Evolutionary conservation across 768 basidiomycete genomes (phyloP).

Genomic region (Suillus decipiens): DNA sequence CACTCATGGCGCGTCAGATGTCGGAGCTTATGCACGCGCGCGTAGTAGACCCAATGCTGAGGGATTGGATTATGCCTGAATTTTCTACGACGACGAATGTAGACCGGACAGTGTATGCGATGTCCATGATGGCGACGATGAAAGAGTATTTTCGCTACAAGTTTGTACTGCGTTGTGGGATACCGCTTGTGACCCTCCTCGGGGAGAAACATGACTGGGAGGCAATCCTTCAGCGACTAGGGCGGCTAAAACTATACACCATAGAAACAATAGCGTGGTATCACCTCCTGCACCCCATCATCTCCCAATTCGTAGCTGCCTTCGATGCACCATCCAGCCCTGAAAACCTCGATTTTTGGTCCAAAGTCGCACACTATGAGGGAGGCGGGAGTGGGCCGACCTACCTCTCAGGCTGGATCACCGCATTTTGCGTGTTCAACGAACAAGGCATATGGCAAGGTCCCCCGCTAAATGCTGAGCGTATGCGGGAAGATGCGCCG

Average conservation of each 20-base stretch:
- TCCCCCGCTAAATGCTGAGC: constrained; percentile 32
- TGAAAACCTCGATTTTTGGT: constrained; percentile 41
- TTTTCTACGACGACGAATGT: constrained; percentile 33
- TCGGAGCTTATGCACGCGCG: constrained; percentile 24
- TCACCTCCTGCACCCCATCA: constrained; percentile 28
- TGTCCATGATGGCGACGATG: constrained; percentile 32
- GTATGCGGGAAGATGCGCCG: constrained; percentile 32
- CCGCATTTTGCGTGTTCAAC: constrained; percentile 39
- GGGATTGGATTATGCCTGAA: constrained; percentile 30
- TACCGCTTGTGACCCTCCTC: constrained; percentile 23
- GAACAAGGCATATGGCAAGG: constrained; percentile 37
- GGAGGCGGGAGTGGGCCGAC: constrained; percentile 27
- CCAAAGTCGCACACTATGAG: constrained; percentile 32
- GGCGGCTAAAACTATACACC: constrained; percentile 24
- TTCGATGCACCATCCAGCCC: constrained; percentile 28
- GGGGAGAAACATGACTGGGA: constrained; percentile 27
- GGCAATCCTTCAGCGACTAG: constrained; percentile 20
- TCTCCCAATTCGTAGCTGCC: constrained; percentile 28
- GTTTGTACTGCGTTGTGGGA: constrained; percentile 16
- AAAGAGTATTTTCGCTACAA: constrained; percentile 24
- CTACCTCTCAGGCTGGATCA: constrained; percentile 43
- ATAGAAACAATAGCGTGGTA: constrained; percentile 20
- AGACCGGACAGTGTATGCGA: constrained; percentile 27
- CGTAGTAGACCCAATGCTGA: constrained; percentile 25
- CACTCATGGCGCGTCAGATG: constrained; percentile 27